Percentiles rank a stretch among this genome's conserved stretches.
Conservation (phyloP, 768 basidiomycete species). For the Amanita pseudoporphyria region DNA sequence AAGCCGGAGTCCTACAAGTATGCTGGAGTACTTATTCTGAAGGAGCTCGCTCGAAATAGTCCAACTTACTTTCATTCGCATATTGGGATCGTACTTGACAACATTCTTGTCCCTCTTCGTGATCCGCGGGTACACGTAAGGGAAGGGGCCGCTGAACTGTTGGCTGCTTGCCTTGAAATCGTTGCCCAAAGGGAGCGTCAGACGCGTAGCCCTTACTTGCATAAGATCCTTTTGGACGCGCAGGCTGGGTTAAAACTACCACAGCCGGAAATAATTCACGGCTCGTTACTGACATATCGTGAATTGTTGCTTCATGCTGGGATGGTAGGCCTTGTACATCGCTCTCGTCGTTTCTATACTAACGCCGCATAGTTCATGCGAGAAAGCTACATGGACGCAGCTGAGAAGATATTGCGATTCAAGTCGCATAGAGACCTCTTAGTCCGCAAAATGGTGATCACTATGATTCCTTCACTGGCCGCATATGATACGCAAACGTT, state of each 20-base stretch:
- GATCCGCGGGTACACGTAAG: slow-evolving; percentile 86
- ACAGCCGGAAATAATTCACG: slow-evolving; percentile 86
- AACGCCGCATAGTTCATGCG: slow-evolving; percentile 61
- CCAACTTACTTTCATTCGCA: slow-evolving; percentile 82
- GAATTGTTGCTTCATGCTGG: slow-evolving; percentile 90
- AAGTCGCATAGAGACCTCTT: slow-evolving; percentile 79
- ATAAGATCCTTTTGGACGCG: slow-evolving; percentile 83
- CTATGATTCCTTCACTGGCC: slow-evolving; percentile 90
- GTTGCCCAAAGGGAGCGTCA: slow-evolving; percentile 67
- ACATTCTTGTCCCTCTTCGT: slow-evolving; percentile 82
- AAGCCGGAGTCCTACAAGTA: slow-evolving; percentile 81
- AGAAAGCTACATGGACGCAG: slow-evolving; percentile 77
- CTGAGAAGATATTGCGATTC: slow-evolving; percentile 85
- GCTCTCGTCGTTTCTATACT: not conserved
- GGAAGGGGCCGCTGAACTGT: slow-evolving; percentile 86
- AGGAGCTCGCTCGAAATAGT: slow-evolving; percentile 87
- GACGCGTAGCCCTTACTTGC: slow-evolving; percentile 53
- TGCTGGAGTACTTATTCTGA: slow-evolving; percentile 88
- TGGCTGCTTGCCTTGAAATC: slow-evolving; percentile 91
- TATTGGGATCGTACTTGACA: slow-evolving; percentile 83
- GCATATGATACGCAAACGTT: slow-evolving; percentile 93
- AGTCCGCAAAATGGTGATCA: slow-evolving; percentile 91
- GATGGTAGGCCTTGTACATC: slow-evolving; percentile 50
- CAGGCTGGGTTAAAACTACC: slow-evolving; percentile 71
- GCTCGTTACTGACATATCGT: slow-evolving; percentile 84